Evolutionary conservation across 2,329 filamentous ascomycete species (phyloP).

Genomic region (Trichoderma semiorbis): DNA sequence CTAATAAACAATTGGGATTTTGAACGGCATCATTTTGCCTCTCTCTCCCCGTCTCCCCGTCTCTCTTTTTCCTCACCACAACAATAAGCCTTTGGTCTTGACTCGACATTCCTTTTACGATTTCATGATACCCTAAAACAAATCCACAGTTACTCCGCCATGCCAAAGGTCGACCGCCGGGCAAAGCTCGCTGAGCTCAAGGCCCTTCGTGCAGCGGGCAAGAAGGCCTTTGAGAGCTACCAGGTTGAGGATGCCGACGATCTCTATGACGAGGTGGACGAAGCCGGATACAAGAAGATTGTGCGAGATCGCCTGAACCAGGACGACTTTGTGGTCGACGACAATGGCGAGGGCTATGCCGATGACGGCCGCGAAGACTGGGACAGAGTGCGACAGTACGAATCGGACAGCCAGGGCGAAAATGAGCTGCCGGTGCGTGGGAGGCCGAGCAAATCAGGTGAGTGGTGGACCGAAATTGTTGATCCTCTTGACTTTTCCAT

Average conservation of each 20-base stretch:
- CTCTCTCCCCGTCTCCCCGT: background rate
- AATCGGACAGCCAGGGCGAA: constrained; percentile 66
- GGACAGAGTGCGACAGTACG: constrained; percentile 67
- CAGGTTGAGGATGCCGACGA: constrained; percentile 78
- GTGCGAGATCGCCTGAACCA: constrained; percentile 84
- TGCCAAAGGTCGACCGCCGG: constrained; percentile 39
- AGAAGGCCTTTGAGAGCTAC: constrained; percentile 85
- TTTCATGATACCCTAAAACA: constrained; percentile 17
- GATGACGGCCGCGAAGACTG: constrained; percentile 96
- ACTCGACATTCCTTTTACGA: no score
- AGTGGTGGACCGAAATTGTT: constrained; percentile 21
- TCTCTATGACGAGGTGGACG: constrained; percentile 94
- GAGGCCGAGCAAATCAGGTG: constrained; percentile 51
- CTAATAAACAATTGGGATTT: background rate
- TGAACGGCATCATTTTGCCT: background rate
- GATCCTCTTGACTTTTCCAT: background rate
- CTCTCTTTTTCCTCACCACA: background rate
- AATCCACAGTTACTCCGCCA: constrained; percentile 22
- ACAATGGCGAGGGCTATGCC: constrained; percentile 94
- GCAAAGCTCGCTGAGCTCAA: constrained; percentile 72
- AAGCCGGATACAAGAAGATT: constrained; percentile 95
- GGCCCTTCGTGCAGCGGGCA: constrained; percentile 81
- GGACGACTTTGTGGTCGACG: constrained; percentile 97
- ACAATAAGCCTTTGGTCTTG: background rate
- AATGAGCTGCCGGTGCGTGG: constrained; percentile 37